phyloP scores from a whole-genome alignment of 495 filamentous ascomycete species.

The Entonaema liquescens region DNA sequence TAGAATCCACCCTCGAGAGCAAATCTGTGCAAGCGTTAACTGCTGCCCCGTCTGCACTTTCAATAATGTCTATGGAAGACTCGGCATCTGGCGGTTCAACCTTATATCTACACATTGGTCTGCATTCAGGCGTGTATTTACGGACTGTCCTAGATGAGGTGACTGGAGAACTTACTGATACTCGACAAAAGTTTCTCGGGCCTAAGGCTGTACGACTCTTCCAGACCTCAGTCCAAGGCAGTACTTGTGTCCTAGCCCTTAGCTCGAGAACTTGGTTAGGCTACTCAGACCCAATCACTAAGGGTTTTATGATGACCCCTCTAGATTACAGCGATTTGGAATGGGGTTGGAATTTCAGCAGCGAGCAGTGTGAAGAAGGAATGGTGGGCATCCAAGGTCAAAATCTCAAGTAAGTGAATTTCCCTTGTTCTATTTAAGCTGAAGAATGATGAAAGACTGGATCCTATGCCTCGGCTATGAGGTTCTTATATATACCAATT shows the following conservation, averaged over 20 bases:
- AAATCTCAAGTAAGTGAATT: constrained; percentile 78
- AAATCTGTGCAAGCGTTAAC: constrained; percentile 94
- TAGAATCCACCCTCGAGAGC: constrained; percentile 87
- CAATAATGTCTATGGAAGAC: constrained; percentile 95
- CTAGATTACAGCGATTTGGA: constrained; percentile 87
- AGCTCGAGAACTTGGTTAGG: constrained; percentile 93
- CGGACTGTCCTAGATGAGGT: constrained; percentile 92
- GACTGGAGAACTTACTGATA: constrained; percentile 93
- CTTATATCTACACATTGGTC: constrained; percentile 91
- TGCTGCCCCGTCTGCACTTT: constrained; percentile 84
- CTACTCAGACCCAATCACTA: constrained; percentile 84
- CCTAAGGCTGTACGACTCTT: constrained; percentile 88
- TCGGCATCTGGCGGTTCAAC: constrained; percentile 77
- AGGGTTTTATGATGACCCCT: constrained; percentile 89
- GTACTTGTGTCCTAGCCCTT: constrained; percentile 87
- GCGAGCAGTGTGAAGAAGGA: constrained; percentile 89
- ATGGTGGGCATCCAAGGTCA: constrained; percentile 96
- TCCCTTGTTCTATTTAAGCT: constrained; percentile 25
- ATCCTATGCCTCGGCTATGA: constrained; percentile 58
- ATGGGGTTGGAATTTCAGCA: constrained; percentile 95
- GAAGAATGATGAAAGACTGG: constrained; percentile 74
- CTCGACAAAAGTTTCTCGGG: constrained; percentile 90
- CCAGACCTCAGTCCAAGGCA: constrained; percentile 81
- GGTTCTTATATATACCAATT: constrained; percentile 61
- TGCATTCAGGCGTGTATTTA: constrained; percentile 94